Evolutionary conservation across 352 stramenopile species (phyloP).

Genomic region (Globisporangium paroecandrum): DNA sequence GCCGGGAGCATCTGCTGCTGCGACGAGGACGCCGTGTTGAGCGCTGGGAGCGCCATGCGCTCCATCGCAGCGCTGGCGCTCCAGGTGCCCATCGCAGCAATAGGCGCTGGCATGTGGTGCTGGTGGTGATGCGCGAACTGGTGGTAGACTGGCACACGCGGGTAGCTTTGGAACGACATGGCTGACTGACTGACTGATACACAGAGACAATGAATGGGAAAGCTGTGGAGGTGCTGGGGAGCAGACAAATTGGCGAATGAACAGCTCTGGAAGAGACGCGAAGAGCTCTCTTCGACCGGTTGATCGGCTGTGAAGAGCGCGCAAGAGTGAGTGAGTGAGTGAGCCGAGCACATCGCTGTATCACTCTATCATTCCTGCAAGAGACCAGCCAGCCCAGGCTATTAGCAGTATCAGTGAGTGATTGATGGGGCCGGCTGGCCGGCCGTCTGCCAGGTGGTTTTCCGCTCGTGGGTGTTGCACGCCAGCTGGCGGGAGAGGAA

Average conservation of each 20-base stretch:
- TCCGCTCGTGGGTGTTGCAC: neutral
- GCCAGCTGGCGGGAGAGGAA: neutral
- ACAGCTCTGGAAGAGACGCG: constrained; percentile 3
- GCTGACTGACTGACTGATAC: neutral
- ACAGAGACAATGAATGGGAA: neutral
- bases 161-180: constrained; percentile 15
- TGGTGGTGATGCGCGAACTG: neutral
- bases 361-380: neutral
- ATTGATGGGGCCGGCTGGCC: neutral
- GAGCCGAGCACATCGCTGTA: neutral
- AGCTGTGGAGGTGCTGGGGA: neutral
- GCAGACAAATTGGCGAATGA: constrained; percentile 15
- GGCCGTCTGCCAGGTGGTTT: constrained; percentile 1
- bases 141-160: constrained; percentile 6
- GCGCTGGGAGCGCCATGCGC: constrained; percentile 57
- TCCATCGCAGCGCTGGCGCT: constrained; percentile 15
- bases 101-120: neutral
- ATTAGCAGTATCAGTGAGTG: neutral
- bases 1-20: constrained; percentile 12
- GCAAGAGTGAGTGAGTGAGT: neutral
- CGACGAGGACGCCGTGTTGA: constrained; percentile 21
- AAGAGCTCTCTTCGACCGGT: neutral
- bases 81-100: neutral
- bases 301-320: neutral
- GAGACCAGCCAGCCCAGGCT: constrained; percentile 5